Evolutionary conservation across 1,284 basidiomycete species (phyloP), one percentile per base, ranked within the genome.

Genomic region (Malassezia sympodialis): DNA sequence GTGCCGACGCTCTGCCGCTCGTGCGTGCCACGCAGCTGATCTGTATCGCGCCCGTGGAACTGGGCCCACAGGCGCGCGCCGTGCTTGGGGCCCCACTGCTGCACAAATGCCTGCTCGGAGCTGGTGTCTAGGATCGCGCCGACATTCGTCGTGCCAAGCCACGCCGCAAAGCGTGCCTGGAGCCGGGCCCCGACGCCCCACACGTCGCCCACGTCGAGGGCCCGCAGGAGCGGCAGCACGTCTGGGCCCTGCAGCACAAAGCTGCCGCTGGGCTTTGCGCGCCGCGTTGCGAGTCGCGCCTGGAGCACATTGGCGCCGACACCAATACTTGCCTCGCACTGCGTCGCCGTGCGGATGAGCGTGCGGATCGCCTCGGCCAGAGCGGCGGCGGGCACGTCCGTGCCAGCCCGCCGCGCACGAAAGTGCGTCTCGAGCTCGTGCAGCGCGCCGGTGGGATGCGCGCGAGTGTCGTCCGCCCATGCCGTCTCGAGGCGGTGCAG

Each of bases 241-340:
- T 78, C 76, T 1, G 85, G 78, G 30, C 83, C 80, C 0, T 79
- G 66, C 4, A 96, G 82, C 61, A 90, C 89, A 69, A 81, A 88
- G 0, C 85, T 83, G 1, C 84, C 84, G 0, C 84, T 87, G 0
- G 93, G 94, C 72, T 98, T 98, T 4, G 94, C 93, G 10, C 80
- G 81, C 5, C 87, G 83, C 0, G 90, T 94, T 0, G 93, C 93
- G 1, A 98, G 80, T 6, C 90, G 86, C 1, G 93, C 88, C 3
- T 96, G 82, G 48, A 94, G 83, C 61, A 96, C 85, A 76, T 96
- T 98, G 63, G 87, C 83, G 0, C 87, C 82, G 42, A 96, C 87
- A 5, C 94, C 93, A 40, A 98, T 87, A 15, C 76, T 76, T 3
- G 68, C 84, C 79, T 90, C 87, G 66, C 91, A 96, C 0, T 82